phyloP scores from a whole-genome alignment of 2,329 filamentous ascomycete genomes.

The Aplosporella prunicola region DNA sequence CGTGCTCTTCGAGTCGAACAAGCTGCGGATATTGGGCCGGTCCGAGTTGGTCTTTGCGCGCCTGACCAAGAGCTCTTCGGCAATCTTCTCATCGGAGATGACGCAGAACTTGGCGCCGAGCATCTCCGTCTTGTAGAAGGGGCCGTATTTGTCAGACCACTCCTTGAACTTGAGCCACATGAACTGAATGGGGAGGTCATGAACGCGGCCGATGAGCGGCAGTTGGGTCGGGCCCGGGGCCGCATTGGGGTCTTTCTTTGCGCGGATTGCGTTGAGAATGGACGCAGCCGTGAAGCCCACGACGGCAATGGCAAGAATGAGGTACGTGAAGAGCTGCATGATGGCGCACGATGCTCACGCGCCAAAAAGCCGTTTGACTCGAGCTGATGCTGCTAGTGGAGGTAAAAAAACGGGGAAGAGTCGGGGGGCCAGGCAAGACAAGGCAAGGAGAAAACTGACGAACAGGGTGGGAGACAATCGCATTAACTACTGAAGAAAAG shows the following conservation, averaged over 20 bases:
- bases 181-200: conserved; percentile 39
- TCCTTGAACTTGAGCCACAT: conserved; percentile 47
- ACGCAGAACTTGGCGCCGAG: conserved; percentile 37
- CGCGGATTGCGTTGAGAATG: conserved; percentile 12
- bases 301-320: conserved; percentile 27
- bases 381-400: too few relatives aligned
- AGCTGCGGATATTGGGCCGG: conserved; percentile 39
- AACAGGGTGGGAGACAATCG: too few relatives aligned
- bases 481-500: too few relatives aligned
- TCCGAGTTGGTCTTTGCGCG: conserved; percentile 45
- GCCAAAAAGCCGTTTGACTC: too few relatives aligned
- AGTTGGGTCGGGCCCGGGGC: conserved; percentile 33
- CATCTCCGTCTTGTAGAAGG: conserved; percentile 27
- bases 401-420: too few relatives aligned
- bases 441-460: too few relatives aligned
- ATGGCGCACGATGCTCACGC: conserved; percentile 6
- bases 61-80: conserved; percentile 45
- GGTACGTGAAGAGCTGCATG: conserved; percentile 35
- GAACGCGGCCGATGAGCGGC: conserved; percentile 30
- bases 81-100: conserved; percentile 43
- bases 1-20: conserved; percentile 47
- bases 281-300: conserved; percentile 24
- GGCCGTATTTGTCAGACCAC: conserved; percentile 26
- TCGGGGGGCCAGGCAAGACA: too few relatives aligned
- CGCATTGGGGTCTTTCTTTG: conserved; percentile 12